Conservation (phyloP, 2,329 filamentous ascomycete species). For the Apiospora koreana region DNA sequence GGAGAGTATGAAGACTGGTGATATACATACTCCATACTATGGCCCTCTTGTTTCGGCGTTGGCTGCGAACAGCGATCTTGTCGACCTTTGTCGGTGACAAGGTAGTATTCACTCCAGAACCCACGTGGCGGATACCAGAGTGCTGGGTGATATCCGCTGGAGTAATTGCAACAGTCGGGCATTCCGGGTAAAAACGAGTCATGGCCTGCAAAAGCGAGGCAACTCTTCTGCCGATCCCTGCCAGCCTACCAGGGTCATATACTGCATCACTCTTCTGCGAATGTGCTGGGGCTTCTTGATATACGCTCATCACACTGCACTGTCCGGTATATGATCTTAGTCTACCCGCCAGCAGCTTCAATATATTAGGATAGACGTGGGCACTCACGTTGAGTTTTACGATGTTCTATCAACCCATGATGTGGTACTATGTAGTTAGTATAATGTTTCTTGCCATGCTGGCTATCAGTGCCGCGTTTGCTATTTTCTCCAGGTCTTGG, state of each 20-base stretch:
- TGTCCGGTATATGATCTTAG: not conserved
- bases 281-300: not conserved
- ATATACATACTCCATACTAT: too few relatives aligned
- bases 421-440: too few relatives aligned
- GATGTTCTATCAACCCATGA: too few relatives aligned
- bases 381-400: too few relatives aligned
- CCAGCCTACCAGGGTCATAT: not conserved
- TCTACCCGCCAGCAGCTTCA: not conserved
- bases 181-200: not conserved
- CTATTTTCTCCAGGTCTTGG: not conserved
- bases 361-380: not conserved
- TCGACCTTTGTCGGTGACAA: not conserved
- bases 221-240: not conserved
- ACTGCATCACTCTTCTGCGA: not conserved
- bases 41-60: not conserved
- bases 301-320: not conserved
- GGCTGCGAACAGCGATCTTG: not conserved
- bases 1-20: not conserved
- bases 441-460: not conserved
- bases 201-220: not conserved
- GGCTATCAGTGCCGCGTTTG: not conserved
- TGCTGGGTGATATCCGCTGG: not conserved
- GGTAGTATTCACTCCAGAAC: not conserved
- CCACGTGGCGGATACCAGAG: not conserved
- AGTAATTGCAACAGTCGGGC: not conserved